Base-by-base conservation (phyloP, 371 early-diverging fungal genomes). In the Caulochytrium protostelioides region DNA sequence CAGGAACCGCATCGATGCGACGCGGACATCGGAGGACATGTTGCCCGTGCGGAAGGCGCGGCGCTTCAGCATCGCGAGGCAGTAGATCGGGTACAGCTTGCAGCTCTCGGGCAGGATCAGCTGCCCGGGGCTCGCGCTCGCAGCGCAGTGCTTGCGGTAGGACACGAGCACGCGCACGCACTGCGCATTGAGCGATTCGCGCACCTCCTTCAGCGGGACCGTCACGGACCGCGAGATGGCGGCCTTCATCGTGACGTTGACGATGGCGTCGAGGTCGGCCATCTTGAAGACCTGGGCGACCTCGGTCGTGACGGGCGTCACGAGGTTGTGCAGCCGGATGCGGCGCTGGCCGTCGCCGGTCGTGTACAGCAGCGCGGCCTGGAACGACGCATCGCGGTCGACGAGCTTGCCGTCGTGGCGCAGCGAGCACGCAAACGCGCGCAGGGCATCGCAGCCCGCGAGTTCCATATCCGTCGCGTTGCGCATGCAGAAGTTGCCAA, bases 81-180 rank as follows among this genome's bases (percentile, higher is more conserved):
- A 58, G 56, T 79, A 89, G 22, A 94, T 58, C n/a, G 97, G 95
- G 35, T 80, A 65, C 37, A 94, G 61, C 54, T 95, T 95, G 61
- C 78, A 86, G 0, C 84, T 72, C 47, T 95, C 97, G 6, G 97
- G 95, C 30, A 95, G 56, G 35, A 95, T 90, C 6, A 95, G 64
- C 55, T 59, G 94, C 19, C 90, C 90, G 4, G 87, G 73, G 1
- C 83, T 71, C 6, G 82, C 79, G 3, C 79, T 65, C 4, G 82
- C 61, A 7, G 94, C 89, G 45, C 85, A 85, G 52, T 89, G 74
- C 30, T 72, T 76, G 28, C 97, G 80, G 49, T 95, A 95, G 1
- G 90, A 70, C 9, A 83, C 67, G 34, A 94, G 54, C 32, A 91
- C 72, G 48, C 81, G 73, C 30, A 83, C 81, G 47, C 90, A 87